Conservation (phyloP, 495 filamentous ascomycete genomes). For the Daldinia concentrica region DNA sequence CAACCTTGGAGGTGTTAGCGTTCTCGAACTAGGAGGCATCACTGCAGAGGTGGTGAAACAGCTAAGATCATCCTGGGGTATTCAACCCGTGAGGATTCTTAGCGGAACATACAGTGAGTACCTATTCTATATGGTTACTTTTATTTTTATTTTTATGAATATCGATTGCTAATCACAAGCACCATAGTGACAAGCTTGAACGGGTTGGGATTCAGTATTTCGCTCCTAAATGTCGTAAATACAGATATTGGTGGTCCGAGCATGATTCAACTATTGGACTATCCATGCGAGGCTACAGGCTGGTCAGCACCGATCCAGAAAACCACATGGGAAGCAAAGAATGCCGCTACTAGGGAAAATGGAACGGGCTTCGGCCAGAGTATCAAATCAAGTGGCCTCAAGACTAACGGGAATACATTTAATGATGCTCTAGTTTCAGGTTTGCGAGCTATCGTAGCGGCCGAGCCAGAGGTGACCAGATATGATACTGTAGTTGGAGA, state of each 20-base stretch:
- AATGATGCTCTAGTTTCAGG: slow-evolving; percentile 71
- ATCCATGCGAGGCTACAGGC: slow-evolving; percentile 82
- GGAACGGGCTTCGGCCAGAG: slow-evolving; percentile 54
- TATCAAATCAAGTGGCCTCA: slow-evolving; percentile 73
- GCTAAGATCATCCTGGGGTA: slow-evolving; percentile 71
- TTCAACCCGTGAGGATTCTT: slow-evolving; percentile 75
- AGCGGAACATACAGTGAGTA: slow-evolving; percentile 66
- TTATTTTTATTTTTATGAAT: not conserved
- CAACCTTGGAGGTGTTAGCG: slow-evolving; percentile 92
- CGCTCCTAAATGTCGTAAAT: slow-evolving; percentile 80
- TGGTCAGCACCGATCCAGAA: slow-evolving; percentile 81
- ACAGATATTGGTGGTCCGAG: slow-evolving; percentile 80
- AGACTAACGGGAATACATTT: slow-evolving; percentile 66
- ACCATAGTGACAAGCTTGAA: slow-evolving; percentile 83
- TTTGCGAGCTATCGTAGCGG: slow-evolving; percentile 74
- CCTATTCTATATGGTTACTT: not conserved
- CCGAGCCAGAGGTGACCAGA: slow-evolving; percentile 83
- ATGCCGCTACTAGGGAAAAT: slow-evolving; percentile 54
- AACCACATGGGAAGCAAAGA: slow-evolving; percentile 65
- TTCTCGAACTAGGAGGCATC: slow-evolving; percentile 88
- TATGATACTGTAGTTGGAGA: slow-evolving; percentile 95
- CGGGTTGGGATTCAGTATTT: slow-evolving; percentile 90
- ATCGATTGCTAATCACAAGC: slow-evolving; percentile 47
- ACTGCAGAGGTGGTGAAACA: slow-evolving; percentile 87
- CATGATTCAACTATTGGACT: slow-evolving; percentile 88